Conservation (phyloP, 116 monocot species). For the Zostera marina region DNA sequence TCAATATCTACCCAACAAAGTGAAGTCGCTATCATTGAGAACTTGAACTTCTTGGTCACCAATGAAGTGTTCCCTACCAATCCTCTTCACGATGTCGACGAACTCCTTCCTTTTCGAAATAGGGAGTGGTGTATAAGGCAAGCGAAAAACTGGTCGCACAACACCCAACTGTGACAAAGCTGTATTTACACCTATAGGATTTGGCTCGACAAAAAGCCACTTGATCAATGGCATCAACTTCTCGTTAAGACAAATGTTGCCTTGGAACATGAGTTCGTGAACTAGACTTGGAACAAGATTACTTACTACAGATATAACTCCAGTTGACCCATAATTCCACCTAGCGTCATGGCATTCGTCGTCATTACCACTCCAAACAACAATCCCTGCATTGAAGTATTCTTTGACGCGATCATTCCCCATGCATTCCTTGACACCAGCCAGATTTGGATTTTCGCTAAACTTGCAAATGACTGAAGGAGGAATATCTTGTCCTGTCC, state of each 20-base stretch:
- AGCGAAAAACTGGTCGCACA: constrained; percentile 42
- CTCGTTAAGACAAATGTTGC: constrained; percentile 24
- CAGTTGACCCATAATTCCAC: constrained; percentile 46
- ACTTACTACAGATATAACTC: constrained; percentile 68
- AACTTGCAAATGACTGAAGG: constrained; percentile 33
- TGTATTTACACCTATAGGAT: constrained; percentile 64
- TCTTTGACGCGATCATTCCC: constrained; percentile 51
- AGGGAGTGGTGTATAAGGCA: constrained; percentile 63
- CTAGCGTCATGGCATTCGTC: constrained; percentile 59
- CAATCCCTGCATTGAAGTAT: constrained; percentile 43
- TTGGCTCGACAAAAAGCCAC: constrained; percentile 64
- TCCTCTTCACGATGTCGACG: constrained; percentile 38
- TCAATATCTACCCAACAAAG: constrained; percentile 22
- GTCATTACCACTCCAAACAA: constrained; percentile 75
- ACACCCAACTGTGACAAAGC: constrained; percentile 64
- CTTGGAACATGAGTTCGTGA: constrained; percentile 43
- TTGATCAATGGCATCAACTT: constrained; percentile 48
- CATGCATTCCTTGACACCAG: constrained; percentile 73
- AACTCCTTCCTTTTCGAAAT: constrained; percentile 40
- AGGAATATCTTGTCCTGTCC: constrained; percentile 80
- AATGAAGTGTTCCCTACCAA: constrained; percentile 52
- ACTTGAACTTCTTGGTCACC: constrained; percentile 40
- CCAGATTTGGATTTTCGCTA: constrained; percentile 39
- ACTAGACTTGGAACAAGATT: constrained; percentile 73
- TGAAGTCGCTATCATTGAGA: constrained; percentile 57